Conservation (phyloP, 2,329 filamentous ascomycete species). For the Stromatinia cepivora region DNA sequence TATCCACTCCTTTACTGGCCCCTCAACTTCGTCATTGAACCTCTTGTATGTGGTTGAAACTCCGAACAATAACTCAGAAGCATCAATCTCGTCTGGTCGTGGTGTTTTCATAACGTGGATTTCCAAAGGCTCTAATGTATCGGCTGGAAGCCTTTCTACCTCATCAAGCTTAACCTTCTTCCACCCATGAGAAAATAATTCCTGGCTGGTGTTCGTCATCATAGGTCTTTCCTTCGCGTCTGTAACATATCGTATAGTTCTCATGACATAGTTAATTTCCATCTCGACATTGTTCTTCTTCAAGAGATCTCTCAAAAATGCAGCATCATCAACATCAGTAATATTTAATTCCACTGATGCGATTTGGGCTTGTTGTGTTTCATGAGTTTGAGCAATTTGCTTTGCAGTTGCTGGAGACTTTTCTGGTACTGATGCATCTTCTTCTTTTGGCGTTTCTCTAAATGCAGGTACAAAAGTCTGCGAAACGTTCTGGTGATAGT, state of each 20-base stretch:
- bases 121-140: constrained; percentile 28
- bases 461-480: constrained; percentile 13
- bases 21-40: constrained; percentile 50
- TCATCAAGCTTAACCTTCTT: constrained; percentile 30
- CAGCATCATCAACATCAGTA: constrained; percentile 28
- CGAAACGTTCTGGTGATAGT: constrained; percentile 19
- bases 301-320: constrained; percentile 34
- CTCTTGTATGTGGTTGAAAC: constrained; percentile 59
- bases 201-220: constrained; percentile 35
- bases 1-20: constrained; percentile 58
- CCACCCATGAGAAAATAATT: constrained; percentile 35
- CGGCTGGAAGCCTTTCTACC: constrained; percentile 28
- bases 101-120: constrained; percentile 40
- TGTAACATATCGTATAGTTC: constrained; percentile 37
- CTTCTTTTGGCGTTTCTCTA: constrained; percentile 10
- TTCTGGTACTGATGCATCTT: not conserved
- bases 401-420: constrained; percentile 5
- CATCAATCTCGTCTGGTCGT: constrained; percentile 53
- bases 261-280: constrained; percentile 37
- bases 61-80: constrained; percentile 59
- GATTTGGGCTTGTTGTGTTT: not conserved
- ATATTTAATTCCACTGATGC: constrained; percentile 3
- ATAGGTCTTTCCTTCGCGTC: constrained; percentile 33
- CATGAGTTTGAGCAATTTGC: not conserved
- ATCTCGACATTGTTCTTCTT: constrained; percentile 34